A percentile compares a stretch with the other conserved stretches of the same genome.
Conservation (phyloP, 495 filamentous ascomycete species). For the Paragyromitra xinjiangensis region DNA sequence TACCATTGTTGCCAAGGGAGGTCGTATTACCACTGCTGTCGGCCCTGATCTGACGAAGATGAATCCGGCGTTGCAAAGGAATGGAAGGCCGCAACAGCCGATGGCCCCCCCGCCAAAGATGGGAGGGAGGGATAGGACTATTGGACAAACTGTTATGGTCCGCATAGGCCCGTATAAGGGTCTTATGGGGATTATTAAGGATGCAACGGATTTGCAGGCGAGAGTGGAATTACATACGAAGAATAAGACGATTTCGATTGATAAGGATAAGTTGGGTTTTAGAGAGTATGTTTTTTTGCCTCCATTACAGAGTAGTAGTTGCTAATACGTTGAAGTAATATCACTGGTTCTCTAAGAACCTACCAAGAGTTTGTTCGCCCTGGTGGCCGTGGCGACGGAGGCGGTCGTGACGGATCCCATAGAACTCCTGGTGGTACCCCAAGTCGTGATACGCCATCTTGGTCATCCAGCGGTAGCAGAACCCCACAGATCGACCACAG, state of each 20-base stretch:
- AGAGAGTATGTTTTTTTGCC: slow-evolving; percentile 70
- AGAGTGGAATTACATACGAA: slow-evolving; percentile 93
- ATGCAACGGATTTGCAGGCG: slow-evolving; percentile 82
- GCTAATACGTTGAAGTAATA: slow-evolving; percentile 44
- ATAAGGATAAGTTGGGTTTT: slow-evolving; percentile 77
- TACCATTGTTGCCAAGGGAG: slow-evolving; percentile 91
- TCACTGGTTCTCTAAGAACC: slow-evolving; percentile 77
- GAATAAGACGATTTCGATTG: slow-evolving; percentile 82
- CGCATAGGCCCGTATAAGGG: slow-evolving; percentile 88
- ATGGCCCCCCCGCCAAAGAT: slow-evolving; percentile 71
- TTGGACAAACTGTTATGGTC: slow-evolving; percentile 90
- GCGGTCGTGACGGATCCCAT: slow-evolving; percentile 60
- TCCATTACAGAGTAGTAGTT: background rate
- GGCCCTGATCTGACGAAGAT: slow-evolving; percentile 84
- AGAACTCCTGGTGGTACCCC: slow-evolving; percentile 30
- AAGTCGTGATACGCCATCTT: slow-evolving; percentile 24
- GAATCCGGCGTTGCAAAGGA: slow-evolving; percentile 85
- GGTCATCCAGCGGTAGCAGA: slow-evolving; percentile 45
- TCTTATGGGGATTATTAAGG: slow-evolving; percentile 91
- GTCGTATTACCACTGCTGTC: slow-evolving; percentile 64
- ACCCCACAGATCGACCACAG: slow-evolving; percentile 53
- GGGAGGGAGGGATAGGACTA: slow-evolving; percentile 81
- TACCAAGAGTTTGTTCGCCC: slow-evolving; percentile 69
- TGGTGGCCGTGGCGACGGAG: slow-evolving; percentile 64
- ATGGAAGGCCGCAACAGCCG: slow-evolving; percentile 62